Percentiles rank a stretch among this genome's conserved stretches.
Conservation (phyloP, 495 filamentous ascomycete genomes). For the Trichoderma virens region DNA sequence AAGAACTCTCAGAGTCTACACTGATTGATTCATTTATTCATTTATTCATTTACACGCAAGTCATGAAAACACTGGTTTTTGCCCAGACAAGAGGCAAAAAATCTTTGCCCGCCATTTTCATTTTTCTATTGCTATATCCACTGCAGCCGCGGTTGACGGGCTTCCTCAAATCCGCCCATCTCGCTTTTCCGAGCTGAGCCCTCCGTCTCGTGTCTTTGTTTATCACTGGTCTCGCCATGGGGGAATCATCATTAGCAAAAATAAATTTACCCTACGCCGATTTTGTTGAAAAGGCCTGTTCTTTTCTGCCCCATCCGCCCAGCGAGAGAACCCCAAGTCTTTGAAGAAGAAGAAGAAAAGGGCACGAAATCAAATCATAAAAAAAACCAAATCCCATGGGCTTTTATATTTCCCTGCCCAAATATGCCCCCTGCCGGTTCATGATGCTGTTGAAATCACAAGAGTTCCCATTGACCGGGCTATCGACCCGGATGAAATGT, state of each 20-base stretch:
- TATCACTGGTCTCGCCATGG: not conserved
- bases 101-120: not conserved
- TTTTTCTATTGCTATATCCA: not conserved
- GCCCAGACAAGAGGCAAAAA: not conserved
- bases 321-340: not conserved
- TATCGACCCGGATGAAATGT: constrained; percentile 1
- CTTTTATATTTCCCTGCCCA: constrained; percentile 1
- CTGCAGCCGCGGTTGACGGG: constrained; percentile 11
- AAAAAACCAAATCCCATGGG: not conserved
- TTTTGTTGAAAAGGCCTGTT: constrained; percentile 12
- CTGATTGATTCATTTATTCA: not conserved
- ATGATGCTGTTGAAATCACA: constrained; percentile 15
- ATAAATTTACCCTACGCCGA: constrained; percentile 8
- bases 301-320: constrained; percentile 3
- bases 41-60: too few relatives aligned
- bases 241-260: constrained; percentile 10
- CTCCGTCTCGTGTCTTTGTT: not conserved
- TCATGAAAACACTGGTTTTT: not conserved
- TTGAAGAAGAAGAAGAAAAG: not conserved
- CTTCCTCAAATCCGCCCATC: not conserved
- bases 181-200: not conserved
- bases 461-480: constrained; percentile 1
- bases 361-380: not conserved
- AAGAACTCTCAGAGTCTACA: too few relatives aligned
- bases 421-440: not conserved